Base-by-base conservation (phyloP, 2,329 filamentous ascomycete species). In the Claviceps arundinis region DNA sequence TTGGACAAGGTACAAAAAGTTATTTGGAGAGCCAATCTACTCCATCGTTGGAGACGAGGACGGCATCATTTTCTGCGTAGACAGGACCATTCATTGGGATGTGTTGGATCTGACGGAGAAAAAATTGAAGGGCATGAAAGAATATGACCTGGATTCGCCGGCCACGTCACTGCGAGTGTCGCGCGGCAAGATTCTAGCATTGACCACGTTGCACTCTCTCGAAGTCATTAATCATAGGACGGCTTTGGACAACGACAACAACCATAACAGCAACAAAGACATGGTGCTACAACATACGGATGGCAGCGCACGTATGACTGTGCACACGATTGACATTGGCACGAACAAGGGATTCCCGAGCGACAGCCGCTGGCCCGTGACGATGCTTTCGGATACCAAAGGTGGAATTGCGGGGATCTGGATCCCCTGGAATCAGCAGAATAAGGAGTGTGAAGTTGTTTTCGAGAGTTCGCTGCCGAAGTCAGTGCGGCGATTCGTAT, bases 391-490 rank as follows among this genome's bases (percentile, higher is more conserved):
- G 0, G 75, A 78, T 48, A 62, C 68, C n/a, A 67, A 68, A 48
- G 70, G 72, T 37, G 66, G 68, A 1, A 63, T 81, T 13, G 65
- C 67, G 2, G 78, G 76, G 0, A 59, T 80, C 5, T 79, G 76
- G 75, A 61, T 73, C 16, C 73, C 76, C 0, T 70, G 69, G 60
- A 63, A 65, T 43, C 63, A 66, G 14, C 64, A 63, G 0, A 69
- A 69, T 19, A 64, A 61, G 38, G 69, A 73, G 30, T 69, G 76
- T 45, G 62, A 69, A 45, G 58, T 73, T 1, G 59, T 84, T 1
- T 80, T 85, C 52, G 74, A 80, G 54, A 80, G 75, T 1, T 66
- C 73, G 40, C 66, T 85, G n/a, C 68, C 73, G 0, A 68, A 70
- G 4, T 79, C 80, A 0, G 70, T 87, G 41, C 69, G 80, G 19